These are phyloP conservation scores for Sclerotinia spermophila DNA, from an alignment of 2,329 filamentous ascomycete genomes.

Conservation along the genomic window DNA sequence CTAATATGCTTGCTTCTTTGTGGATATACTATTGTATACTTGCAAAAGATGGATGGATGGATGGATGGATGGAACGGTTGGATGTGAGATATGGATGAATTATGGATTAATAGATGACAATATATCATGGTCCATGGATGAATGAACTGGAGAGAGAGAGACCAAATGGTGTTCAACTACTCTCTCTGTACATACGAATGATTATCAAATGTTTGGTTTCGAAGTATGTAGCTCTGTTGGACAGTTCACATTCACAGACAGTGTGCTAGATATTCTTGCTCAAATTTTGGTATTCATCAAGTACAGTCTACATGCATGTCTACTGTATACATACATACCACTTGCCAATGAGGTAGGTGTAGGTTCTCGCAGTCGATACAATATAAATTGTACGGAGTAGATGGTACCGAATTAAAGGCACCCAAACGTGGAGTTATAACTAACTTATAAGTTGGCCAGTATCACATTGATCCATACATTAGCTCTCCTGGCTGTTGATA, in stretches of 20 bases:
- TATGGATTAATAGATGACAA: too few relatives aligned
- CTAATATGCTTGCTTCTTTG: slow-evolving; percentile 12
- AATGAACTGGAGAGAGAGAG: not conserved
- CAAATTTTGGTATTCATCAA: not conserved
- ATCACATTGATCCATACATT: not conserved
- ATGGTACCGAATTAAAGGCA: slow-evolving; percentile 5
- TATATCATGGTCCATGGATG: too few relatives aligned
- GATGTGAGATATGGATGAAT: not conserved
- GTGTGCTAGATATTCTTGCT: not conserved
- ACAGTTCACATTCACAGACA: not conserved
- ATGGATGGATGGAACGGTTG: not conserved
- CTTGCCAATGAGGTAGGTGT: not conserved
- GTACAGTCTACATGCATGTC: not conserved
- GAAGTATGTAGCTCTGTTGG: too few relatives aligned
- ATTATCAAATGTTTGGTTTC: not conserved
- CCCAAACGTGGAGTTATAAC: slow-evolving; percentile 1
- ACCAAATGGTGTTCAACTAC: not conserved
- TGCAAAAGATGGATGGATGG: not conserved
- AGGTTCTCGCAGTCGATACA: not conserved
- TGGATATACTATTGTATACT: slow-evolving; percentile 8
- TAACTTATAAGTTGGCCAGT: not conserved
- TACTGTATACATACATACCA: too few relatives aligned
- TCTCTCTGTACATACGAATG: not conserved
- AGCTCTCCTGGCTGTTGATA: not conserved
- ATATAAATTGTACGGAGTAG: not conserved